Conservation (phyloP, 306 rosid genomes). For the Oemleria cerasiformis region DNA sequence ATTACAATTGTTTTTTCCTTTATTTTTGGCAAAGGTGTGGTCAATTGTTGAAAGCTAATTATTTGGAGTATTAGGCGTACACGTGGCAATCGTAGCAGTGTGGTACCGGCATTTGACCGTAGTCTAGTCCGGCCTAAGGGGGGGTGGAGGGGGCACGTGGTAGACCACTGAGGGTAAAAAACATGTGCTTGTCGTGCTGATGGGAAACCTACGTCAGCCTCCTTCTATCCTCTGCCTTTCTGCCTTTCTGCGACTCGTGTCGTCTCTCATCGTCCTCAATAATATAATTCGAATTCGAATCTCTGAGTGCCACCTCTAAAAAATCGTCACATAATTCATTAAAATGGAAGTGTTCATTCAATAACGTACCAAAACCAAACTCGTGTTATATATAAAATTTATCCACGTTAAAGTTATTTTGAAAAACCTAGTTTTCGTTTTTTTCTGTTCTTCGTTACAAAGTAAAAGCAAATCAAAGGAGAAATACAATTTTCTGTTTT, state of each 20-base stretch:
- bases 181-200: conserved; percentile 22
- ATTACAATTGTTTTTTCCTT: too few species aligned
- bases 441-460: too few species aligned
- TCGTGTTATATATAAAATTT: too few species aligned
- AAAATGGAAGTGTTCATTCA: too few species aligned
- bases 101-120: conserved; percentile 87
- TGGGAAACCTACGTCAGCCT: conserved; percentile 31
- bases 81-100: conserved; percentile 36
- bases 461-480: too few species aligned
- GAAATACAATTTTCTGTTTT: too few species aligned
- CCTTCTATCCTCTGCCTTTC: neutral
- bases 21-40: too few species aligned
- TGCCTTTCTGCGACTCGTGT: neutral
- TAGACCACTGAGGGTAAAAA: conserved; percentile 2
- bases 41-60: conserved; percentile 50
- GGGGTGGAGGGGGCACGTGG: conserved; percentile 52
- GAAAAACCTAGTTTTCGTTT: too few species aligned
- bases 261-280: neutral
- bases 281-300: neutral
- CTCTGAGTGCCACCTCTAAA: too few species aligned
- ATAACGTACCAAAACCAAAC: too few species aligned
- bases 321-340: too few species aligned
- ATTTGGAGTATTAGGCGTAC: conserved; percentile 26
- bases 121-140: conserved; percentile 28
- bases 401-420: too few species aligned